Evolutionary conservation across 192 early-diverging fungal species (phyloP).

Genomic region (Allomyces macrogynus): DNA sequence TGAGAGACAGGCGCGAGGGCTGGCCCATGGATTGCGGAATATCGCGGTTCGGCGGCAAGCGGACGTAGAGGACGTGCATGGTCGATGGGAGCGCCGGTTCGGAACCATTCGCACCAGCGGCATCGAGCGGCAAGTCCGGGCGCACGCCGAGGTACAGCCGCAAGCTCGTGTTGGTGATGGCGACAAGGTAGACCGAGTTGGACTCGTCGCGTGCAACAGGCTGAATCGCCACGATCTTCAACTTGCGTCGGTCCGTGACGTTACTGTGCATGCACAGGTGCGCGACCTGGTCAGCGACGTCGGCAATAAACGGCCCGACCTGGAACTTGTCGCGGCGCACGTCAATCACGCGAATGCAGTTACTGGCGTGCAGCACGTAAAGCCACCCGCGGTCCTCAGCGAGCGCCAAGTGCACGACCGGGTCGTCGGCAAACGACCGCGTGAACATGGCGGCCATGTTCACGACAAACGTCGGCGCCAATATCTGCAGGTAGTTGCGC

Average conservation of each 20-base stretch:
- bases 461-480: constrained; percentile 44
- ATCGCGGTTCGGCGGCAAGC: too few relatives aligned
- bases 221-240: constrained; percentile 59
- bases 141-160: constrained; percentile 42
- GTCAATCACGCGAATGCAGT: constrained; percentile 47
- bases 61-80: too few relatives aligned
- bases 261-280: constrained; percentile 25
- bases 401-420: constrained; percentile 40
- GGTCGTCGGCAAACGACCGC: constrained; percentile 13
- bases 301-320: constrained; percentile 21
- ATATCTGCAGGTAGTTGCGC: constrained; percentile 33
- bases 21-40: too few relatives aligned
- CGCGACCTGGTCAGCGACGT: constrained; percentile 20
- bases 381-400: constrained; percentile 45
- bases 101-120: too few relatives aligned
- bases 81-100: too few relatives aligned
- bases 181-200: constrained; percentile 45
- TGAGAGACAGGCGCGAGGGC: too few relatives aligned
- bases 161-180: constrained; percentile 51
- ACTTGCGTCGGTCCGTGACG: constrained; percentile 18
- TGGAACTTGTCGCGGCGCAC: constrained; percentile 39
- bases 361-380: constrained; percentile 47
- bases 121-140: too few relatives aligned
- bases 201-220: constrained; percentile 42
- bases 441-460: constrained; percentile 5